Base-by-base conservation (phyloP, 768 basidiomycete genomes). In the Trametopsis cervina region DNA sequence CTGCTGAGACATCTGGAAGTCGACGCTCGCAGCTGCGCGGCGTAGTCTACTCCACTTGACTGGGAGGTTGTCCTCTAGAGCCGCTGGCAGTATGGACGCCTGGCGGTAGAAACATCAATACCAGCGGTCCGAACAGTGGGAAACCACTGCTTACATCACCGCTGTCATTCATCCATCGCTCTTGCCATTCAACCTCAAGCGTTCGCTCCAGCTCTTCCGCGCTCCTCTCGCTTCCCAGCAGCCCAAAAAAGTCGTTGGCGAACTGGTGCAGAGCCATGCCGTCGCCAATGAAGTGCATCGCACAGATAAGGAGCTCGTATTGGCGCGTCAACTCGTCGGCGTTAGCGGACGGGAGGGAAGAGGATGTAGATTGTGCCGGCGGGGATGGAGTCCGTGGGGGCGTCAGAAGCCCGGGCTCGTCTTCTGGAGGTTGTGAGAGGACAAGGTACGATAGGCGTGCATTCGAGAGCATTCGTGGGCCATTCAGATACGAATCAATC, bases 221-320 rank as follows among this genome's bases (percentile, higher is more conserved):
- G 23, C 60, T 58, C 38, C 51, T 58, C 3, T 54, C 56, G 40
- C 58, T 52, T 0, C 75, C 81, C 35, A 90, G 67, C 2, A 91
- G 67, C 15, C 67, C 63, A 60, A 90, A 84, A 59, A 91, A 81
- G 54, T 90, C 85, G 61, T 89, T 88, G 21, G 85, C 86, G 52
- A 84, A 85, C 50, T 77, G 73, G 64, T 91, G 88, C 15, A 91
- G 71, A 1, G 88, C 85, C 82, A 90, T 89, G 18, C 90, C 90
- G 60, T 93, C 90, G 17, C 88, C 89, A 40, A 91, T 63, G 63
- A 84, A 91, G 61, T 93, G 90, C 5, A 85, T 78, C 3, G 85
- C 81, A 54, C 82, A 83, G 41, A 93, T 74, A 52, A 88, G 67
- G 46, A 90, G 64, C 58, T 90, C 78, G 57, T 73, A 81, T 44